Evolutionary conservation across 2,329 filamentous ascomycete genomes (phyloP).

Genomic region (Neofusicoccum ribis): DNA sequence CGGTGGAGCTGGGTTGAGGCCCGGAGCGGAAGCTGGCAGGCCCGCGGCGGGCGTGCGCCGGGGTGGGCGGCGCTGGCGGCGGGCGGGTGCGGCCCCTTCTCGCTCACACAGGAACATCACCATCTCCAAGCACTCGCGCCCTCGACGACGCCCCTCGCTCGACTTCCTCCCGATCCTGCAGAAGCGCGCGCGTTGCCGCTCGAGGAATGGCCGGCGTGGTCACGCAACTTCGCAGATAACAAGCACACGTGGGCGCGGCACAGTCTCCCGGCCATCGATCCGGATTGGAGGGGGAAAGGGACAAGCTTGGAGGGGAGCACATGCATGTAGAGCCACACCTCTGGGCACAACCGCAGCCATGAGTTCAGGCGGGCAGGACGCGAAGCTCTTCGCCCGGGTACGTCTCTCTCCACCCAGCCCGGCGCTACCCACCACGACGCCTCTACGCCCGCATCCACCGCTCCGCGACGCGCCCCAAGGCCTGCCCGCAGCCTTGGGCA

Average conservation of each 20-base stretch:
- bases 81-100: conserved; percentile 8
- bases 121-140: conserved; percentile 2
- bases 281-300: conserved; percentile 20
- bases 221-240: conserved; percentile 18
- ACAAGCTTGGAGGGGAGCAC: conserved; percentile 20
- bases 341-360: conserved; percentile 44
- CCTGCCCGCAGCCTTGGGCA: background rate
- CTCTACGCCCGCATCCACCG: conserved; percentile 21
- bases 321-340: conserved; percentile 18
- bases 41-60: background rate
- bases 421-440: conserved; percentile 27
- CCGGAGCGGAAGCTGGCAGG: conserved; percentile 7
- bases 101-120: conserved; percentile 16
- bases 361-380: conserved; percentile 80
- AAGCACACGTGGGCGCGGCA: conserved; percentile 8
- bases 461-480: background rate
- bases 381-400: conserved; percentile 99
- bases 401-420: conserved; percentile 38
- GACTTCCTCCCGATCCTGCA: background rate
- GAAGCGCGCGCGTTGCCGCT: background rate
- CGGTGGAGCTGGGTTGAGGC: background rate
- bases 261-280: background rate
- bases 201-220: conserved; percentile 13
- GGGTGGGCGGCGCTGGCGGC: background rate
- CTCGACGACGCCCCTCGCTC: background rate